Percentiles rank a stretch among this genome's conserved stretches.
These are phyloP conservation scores for Acaromyces ingoldii DNA, from an alignment of 1,284 basidiomycete species.

Conservation along the genomic window DNA sequence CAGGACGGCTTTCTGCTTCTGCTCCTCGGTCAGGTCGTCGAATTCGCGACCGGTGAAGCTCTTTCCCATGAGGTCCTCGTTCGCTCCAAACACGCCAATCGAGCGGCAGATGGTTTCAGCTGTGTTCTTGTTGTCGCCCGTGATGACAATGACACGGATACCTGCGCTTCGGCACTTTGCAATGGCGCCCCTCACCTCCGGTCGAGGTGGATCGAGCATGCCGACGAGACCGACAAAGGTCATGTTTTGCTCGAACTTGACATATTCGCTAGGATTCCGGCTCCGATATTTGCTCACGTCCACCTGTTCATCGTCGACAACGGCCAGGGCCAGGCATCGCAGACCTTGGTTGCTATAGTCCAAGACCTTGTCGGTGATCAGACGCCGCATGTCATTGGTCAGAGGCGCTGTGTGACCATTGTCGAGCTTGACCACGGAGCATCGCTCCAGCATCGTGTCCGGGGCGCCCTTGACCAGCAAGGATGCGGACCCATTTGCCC, in stretches of 20 bases:
- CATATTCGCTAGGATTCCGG: slow-evolving; percentile 65
- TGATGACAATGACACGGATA: slow-evolving; percentile 94
- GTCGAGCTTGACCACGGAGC: slow-evolving; percentile 56
- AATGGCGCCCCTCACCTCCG: slow-evolving; percentile 81
- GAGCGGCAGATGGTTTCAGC: slow-evolving; percentile 94
- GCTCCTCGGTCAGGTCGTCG: slow-evolving; percentile 70
- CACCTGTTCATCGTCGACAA: slow-evolving; percentile 63
- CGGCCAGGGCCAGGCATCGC: slow-evolving; percentile 85
- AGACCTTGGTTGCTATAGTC: slow-evolving; percentile 77
- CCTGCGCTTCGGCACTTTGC: slow-evolving; percentile 87
- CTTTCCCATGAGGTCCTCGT: slow-evolving; percentile 63
- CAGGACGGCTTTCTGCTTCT: slow-evolving; percentile 79
- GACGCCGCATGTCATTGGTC: slow-evolving; percentile 46
- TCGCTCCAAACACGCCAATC: slow-evolving; percentile 87
- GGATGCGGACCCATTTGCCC: slow-evolving; percentile 58
- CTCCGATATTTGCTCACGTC: slow-evolving; percentile 61
- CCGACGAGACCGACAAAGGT: slow-evolving; percentile 92
- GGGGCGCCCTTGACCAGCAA: slow-evolving; percentile 86
- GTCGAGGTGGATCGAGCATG: slow-evolving; percentile 96
- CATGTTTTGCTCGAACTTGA: slow-evolving; percentile 71
- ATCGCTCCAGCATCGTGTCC: slow-evolving; percentile 86
- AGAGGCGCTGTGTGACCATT: background rate
- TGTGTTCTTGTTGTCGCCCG: slow-evolving; percentile 96
- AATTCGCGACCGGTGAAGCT: slow-evolving; percentile 91
- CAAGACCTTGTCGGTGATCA: slow-evolving; percentile 57